Conservation (phyloP, 352 stramenopile species). For the Globisporangium yorkense region DNA sequence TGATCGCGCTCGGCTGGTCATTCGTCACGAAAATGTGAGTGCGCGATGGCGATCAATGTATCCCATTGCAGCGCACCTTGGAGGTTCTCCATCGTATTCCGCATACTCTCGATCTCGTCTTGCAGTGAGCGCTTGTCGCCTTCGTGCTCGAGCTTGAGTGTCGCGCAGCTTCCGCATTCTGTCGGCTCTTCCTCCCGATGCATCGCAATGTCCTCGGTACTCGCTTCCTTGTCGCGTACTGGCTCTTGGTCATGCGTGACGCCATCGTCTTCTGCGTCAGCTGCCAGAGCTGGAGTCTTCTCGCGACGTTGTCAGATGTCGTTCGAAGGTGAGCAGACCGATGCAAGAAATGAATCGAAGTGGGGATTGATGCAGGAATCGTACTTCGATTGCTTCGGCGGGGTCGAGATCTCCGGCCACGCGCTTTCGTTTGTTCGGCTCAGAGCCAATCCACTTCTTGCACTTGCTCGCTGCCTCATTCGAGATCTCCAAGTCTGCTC, state of each 20-base stretch:
- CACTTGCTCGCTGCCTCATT: slow-evolving; percentile 19
- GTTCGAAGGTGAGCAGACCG: background rate
- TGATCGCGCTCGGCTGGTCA: slow-evolving; percentile 24
- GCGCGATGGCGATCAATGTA: background rate
- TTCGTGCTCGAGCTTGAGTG: slow-evolving; percentile 3
- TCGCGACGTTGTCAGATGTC: background rate
- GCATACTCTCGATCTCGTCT: slow-evolving; percentile 9
- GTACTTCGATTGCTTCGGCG: slow-evolving; percentile 1
- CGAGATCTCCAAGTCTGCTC: slow-evolving; percentile 9
- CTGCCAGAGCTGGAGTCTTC: background rate
- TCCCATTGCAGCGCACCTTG: slow-evolving; percentile 3
- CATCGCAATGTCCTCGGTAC: background rate
- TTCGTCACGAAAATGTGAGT: background rate
- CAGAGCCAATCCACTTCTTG: slow-evolving; percentile 20
- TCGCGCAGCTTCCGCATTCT: slow-evolving; percentile 2
- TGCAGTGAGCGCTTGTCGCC: slow-evolving; percentile 1
- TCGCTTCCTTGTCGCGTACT: background rate
- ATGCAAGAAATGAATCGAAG: background rate
- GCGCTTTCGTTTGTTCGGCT: slow-evolving; percentile 43
- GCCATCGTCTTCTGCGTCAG: background rate
- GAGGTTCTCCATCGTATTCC: slow-evolving; percentile 7
- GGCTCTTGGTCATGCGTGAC: background rate
- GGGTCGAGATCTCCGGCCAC: background rate
- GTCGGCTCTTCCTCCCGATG: background rate
- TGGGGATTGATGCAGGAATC: background rate